These are phyloP conservation scores for Talaromyces amestolkiae DNA, from an alignment of 2,329 filamentous ascomycete species.

Conservation along the genomic window DNA sequence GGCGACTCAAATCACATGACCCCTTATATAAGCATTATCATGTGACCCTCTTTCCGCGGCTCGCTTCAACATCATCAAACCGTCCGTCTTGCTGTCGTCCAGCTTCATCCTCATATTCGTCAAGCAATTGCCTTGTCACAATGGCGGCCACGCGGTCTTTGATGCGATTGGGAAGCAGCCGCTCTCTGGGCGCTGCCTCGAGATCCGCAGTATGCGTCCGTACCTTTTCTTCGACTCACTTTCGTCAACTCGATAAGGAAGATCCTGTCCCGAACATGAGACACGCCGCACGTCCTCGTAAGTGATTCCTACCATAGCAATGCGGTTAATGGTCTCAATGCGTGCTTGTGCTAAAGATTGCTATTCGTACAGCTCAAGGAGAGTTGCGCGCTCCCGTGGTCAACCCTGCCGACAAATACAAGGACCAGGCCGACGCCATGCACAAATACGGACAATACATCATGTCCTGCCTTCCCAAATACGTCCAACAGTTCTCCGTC, in stretches of 20 bases:
- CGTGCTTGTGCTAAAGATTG: neutral
- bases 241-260: slow-evolving; percentile 44
- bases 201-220: slow-evolving; percentile 35
- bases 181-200: slow-evolving; percentile 37
- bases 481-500: slow-evolving; percentile 97
- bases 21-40: slow-evolving; percentile 10
- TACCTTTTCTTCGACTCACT: slow-evolving; percentile 40
- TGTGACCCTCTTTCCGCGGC: slow-evolving; percentile 14
- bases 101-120: slow-evolving; percentile 12
- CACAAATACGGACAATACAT: slow-evolving; percentile 96
- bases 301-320: slow-evolving; percentile 25
- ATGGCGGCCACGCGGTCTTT: slow-evolving; percentile 48
- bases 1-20: slow-evolving; percentile 13
- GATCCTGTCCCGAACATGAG: slow-evolving; percentile 59
- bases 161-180: slow-evolving; percentile 43
- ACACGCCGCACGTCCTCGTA: slow-evolving; percentile 55
- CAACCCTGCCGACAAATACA: slow-evolving; percentile 91
- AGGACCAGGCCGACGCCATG: slow-evolving; percentile 78
- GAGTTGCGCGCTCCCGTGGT: slow-evolving; percentile 74
- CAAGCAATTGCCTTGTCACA: slow-evolving; percentile 24
- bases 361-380: slow-evolving; percentile 45
- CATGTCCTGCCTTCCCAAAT: slow-evolving; percentile 95
- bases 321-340: neutral
- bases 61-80: slow-evolving; percentile 16
- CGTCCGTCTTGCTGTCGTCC: neutral